Percentiles rank a stretch among this genome's conserved stretches.
Conservation (phyloP, 371 early-diverging fungal genomes). For the Encephalitozoon cuniculi region DNA sequence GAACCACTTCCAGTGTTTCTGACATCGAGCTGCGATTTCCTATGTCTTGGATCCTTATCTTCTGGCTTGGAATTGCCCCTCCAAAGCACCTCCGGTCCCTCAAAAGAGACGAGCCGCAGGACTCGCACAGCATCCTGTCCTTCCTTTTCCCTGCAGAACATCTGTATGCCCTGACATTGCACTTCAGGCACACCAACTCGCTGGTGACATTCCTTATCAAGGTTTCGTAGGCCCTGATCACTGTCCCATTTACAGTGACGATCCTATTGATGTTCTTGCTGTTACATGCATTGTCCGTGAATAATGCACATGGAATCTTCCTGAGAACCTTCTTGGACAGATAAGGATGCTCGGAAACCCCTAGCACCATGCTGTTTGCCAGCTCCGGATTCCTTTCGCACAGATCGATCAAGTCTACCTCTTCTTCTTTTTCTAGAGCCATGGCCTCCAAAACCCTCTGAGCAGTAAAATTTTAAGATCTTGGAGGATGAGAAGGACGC, state of each 20-base stretch:
- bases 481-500: too few species aligned
- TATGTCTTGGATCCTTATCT: constrained; percentile 54
- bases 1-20: constrained; percentile 47
- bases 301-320: constrained; percentile 45
- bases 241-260: constrained; percentile 51
- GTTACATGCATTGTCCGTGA: constrained; percentile 8
- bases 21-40: constrained; percentile 38
- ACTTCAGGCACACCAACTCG: constrained; percentile 42
- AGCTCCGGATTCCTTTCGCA: constrained; percentile 47
- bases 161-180: constrained; percentile 23
- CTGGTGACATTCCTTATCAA: constrained; percentile 44
- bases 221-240: constrained; percentile 45
- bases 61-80: constrained; percentile 42
- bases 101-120: constrained; percentile 43
- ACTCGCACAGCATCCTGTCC: constrained; percentile 30
- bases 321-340: constrained; percentile 8
- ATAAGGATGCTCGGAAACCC: neutral
- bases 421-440: constrained; percentile 6
- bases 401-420: constrained; percentile 40
- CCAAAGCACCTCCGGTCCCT: constrained; percentile 24
- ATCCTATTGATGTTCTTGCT: constrained; percentile 45
- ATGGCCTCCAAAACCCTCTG: neutral
- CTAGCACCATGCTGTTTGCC: constrained; percentile 39
- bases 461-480: neutral
- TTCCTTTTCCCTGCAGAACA: constrained; percentile 15